phyloP scores from a whole-genome alignment of 2,329 filamentous ascomycete genomes.

The Parastagonospora avenae region DNA sequence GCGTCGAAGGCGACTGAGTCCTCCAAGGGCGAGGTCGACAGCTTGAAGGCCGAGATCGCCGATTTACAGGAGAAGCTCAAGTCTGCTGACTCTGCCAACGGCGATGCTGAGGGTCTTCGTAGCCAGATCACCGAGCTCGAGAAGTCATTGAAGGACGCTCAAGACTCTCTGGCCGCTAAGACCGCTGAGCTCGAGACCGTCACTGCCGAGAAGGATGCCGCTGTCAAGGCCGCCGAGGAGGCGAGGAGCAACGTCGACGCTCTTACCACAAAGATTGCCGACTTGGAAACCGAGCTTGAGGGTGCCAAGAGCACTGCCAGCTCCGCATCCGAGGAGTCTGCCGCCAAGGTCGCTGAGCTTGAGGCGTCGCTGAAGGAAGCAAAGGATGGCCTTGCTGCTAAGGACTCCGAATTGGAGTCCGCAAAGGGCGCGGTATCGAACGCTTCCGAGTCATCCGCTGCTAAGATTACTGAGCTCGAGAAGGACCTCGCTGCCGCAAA shows the following conservation, averaged over 20 bases:
- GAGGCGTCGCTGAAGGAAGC: slow-evolving; percentile 29
- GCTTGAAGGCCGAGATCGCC: slow-evolving; percentile 27
- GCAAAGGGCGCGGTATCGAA: slow-evolving; percentile 28
- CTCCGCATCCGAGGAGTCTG: slow-evolving; percentile 23
- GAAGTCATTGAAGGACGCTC: slow-evolving; percentile 31
- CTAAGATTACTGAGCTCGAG: slow-evolving; percentile 25
- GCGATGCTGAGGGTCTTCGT: slow-evolving; percentile 30
- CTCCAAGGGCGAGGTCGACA: slow-evolving; percentile 27
- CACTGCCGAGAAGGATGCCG: slow-evolving; percentile 29
- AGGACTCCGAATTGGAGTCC: slow-evolving; percentile 26
- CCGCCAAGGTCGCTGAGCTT: slow-evolving; percentile 26
- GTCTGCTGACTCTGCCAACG: slow-evolving; percentile 28
- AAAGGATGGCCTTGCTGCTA: slow-evolving; percentile 25
- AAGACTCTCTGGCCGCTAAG: slow-evolving; percentile 29
- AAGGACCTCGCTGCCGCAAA: slow-evolving; percentile 16
- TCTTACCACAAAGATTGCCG: slow-evolving; percentile 29
- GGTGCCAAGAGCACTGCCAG: slow-evolving; percentile 18
- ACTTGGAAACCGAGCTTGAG: slow-evolving; percentile 33
- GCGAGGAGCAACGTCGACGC: slow-evolving; percentile 28
- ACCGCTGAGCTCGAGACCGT: slow-evolving; percentile 26
- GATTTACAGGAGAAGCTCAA: slow-evolving; percentile 32
- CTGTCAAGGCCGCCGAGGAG: slow-evolving; percentile 28
- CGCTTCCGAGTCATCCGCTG: slow-evolving; percentile 13
- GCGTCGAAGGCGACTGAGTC: slow-evolving; percentile 22
- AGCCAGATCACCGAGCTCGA: slow-evolving; percentile 36